Evolutionary conservation across 371 early-diverging fungal genomes (phyloP).

Genomic region (Racocetra persica): DNA sequence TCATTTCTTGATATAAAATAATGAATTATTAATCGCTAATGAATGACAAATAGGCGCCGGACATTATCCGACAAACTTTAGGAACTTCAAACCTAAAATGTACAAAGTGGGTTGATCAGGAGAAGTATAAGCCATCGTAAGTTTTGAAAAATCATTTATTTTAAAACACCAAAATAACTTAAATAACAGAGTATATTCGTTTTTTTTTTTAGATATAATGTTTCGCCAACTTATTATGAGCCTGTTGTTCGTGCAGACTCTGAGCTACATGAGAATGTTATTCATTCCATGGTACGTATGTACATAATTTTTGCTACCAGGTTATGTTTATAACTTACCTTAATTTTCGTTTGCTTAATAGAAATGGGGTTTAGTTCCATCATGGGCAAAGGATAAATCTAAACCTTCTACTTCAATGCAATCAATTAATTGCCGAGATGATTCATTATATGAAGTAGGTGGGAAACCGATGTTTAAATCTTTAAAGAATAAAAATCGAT

Average conservation of each 20-base stretch:
- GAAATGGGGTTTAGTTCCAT: conserved; percentile 75
- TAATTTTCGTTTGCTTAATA: conserved; percentile 18
- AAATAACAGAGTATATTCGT: background rate
- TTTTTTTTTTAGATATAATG: conserved; percentile 57
- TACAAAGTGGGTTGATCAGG: conserved; percentile 21
- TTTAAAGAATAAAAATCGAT: conserved; percentile 65
- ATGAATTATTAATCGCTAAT: background rate
- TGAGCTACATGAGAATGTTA: conserved; percentile 47
- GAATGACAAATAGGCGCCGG: background rate
- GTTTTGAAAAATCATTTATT: background rate
- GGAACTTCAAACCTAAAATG: background rate
- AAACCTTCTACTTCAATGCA: conserved; percentile 56
- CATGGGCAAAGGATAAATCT: conserved; percentile 56
- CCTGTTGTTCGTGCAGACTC: conserved; percentile 59
- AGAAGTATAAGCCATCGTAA: conserved; percentile 22
- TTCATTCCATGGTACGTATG: conserved; percentile 62
- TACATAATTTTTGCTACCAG: no score
- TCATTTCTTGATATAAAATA: no score
- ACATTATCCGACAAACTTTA: background rate
- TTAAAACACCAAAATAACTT: background rate
- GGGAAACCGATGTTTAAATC: conserved; percentile 61
- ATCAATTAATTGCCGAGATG: conserved; percentile 74
- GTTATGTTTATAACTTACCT: background rate
- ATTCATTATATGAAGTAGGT: conserved; percentile 57
- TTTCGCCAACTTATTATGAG: conserved; percentile 64